Base-by-base conservation (phyloP, 371 early-diverging fungal species). In the Cokeromyces recurvatus region DNA sequence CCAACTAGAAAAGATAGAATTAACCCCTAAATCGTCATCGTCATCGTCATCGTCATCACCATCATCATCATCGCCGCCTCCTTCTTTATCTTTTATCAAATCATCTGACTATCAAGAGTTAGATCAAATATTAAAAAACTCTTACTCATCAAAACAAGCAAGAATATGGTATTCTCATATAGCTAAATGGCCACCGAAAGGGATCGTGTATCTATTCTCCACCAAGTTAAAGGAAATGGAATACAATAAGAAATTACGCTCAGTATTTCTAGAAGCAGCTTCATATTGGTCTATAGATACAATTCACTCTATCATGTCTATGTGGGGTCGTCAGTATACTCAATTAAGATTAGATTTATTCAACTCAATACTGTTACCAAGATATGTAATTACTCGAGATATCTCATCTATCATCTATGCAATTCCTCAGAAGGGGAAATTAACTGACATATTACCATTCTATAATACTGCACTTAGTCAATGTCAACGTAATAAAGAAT, bases 381-480 rank as follows among this genome's bases (percentile, higher is more conserved):
- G 38, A 19, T 59, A 59, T 38, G 20, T 32, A 3, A 12, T 32
- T 0, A 43, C 42, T 17, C 35, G 23, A 31, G 38, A 59, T 15
- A 32, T 53, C 14, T 38, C 24, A 10, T 11, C 27, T 11, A 15
- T 54, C 2, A 14, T 59, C 14, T n/a, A 45, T 5, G 20, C 46
- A n/a, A 19, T 54, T 17, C 55, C 59, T 10, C 8, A n/a, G 1
- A 10, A 36, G 12, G 47, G 47, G 2, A 14, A 19, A 14, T 9
- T 5, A 1, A 17, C 12, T 9, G 29, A 37, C 2, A 1, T 51
- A 4, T 31, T 43, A 35, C 55, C 54, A 1, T 40, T 68, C 2
- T 68, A 64, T 24, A 68, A 68, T 32, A 45, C 55, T 27, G 55
- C 46, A n/a, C 10, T 64, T 20, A 53, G 34, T 38, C 47, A 31